Base-by-base conservation (phyloP, 2,329 filamentous ascomycete genomes). In the Aspergillus transmontanensis region DNA sequence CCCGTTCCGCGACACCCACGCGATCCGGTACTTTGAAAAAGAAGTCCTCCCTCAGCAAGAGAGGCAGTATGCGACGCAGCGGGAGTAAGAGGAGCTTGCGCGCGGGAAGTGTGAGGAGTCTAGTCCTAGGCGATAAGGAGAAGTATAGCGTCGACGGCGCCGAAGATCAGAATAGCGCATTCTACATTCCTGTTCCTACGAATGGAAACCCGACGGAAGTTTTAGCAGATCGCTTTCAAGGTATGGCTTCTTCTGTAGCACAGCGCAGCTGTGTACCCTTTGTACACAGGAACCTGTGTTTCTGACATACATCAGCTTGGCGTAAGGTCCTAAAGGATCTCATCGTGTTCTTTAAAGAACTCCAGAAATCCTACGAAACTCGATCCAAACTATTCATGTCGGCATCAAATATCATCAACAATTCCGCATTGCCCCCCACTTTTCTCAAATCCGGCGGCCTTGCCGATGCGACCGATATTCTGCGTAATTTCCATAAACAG, bases 291-390 rank as follows among this genome's bases (percentile, higher is more conserved):
- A 7, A 28, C 59, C 50, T 12, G 60, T 62, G 2, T 41, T 56
- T 55, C 66, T 71, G 62, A 72, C 51, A 4, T 30, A 43, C 19
- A 12, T 39, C 67, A 96, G 93, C 91, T 58, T 99, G 95, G 95
- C 88, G 95, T 71, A 97, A 96, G 81, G 86, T 97, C 16, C 86
- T 99, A 59, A 98, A 98, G 77, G 94, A 97, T 69, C 84, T 98
- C 51, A 97, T 98, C 68, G 83, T 91, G 61, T 98, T 97, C 77
- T 98, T 97, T 76, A 89, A 92, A 71, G 95, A 98, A 76, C 89
- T 98, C 54, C 93, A 97, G 75, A 86, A 86, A 57, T 92, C 94
- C 55, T 97, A 97, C 78, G 94, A 99, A 73, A 86, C 90, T 61
- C 89, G 91, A 65, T 86, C 91, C 32, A 98, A 97, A 76, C 87